Evolutionary conservation across 225 moss, liverwort and hornwort genomes (phyloP), one percentile per base, ranked within the genome.

Genomic region (Rhytidiadelphus loreus): DNA sequence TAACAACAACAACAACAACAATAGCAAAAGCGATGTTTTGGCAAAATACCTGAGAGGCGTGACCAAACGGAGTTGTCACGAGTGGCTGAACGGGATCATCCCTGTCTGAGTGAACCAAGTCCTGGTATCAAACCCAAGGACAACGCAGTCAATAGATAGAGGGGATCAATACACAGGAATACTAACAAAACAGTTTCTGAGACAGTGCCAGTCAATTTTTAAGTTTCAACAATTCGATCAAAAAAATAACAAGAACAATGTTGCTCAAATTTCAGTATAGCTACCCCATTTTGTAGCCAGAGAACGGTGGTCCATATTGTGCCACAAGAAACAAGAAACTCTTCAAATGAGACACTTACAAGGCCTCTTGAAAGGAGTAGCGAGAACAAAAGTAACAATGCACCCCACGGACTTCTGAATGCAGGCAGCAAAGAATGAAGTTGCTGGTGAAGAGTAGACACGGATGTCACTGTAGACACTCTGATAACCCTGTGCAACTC

Each of bases 361-460:
- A 99, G 93, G 85, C 97, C 96, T 90, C 99, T 96, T 66, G 99
- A 99, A 83, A 99, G 83, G 86, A 99, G 96, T 66, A 95, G 92
- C 25, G 99, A 99, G 90, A 97, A 99, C 74, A 99, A 88, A 62
- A 97, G 94, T 85, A 99, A 87, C 59, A 99, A 91, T 66, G 99
- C 96, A 80, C 99, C 99, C 97, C 97, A 95, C 50, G 97, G 96
- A 94, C 99, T 99, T 93, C 97, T 93, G 89, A 96, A 96, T n/a
- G 94, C 97, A 85, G 96, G 94, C 53, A 96, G 95, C 87, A 95
- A 82, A 88, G 71, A 86, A 66, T 95, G 91, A 83, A 99, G 95
- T 88, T 93, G 95, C 88, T 93, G 92, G 88, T 96, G 96, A 81
- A 99, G 96, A 55, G 89, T 56, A 12, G 96, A 92, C 65, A 96